Base-by-base conservation (phyloP, 2,329 filamentous ascomycete species). In the Colletotrichum sojae region DNA sequence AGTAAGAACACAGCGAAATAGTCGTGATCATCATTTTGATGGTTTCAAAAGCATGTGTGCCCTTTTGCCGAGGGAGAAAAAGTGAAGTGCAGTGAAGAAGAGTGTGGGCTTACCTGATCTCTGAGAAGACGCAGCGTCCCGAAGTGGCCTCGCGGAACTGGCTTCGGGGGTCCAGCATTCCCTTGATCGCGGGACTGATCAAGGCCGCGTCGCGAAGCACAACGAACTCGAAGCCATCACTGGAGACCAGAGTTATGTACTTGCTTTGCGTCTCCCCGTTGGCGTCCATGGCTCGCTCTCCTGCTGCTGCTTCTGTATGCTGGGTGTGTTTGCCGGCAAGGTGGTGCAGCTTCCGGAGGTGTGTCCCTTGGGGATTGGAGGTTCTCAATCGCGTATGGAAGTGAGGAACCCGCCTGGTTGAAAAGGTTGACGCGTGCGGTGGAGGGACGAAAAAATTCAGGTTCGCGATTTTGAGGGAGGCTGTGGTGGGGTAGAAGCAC, bases 161-260 rank as follows among this genome's bases (percentile, higher is more conserved):
- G 77, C 91, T 91, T 73, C 86, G 85, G 16, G 90, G 88, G 75
- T 94, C 90, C 69, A 95, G 83, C 88, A 94, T 94, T 78, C 89
- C 87, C 81, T 89, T 92, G 81, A 95, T 91, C 67, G 90, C 88
- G 40, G 90, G 90, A 73, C 91, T 92, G 75, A 92, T 84, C 75
- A 89, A 84, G 69, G 92, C 89, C 3, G 92, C 90, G 57, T 92
- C 91, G 62, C 92, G 89, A 63, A 92, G 84, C 59, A 95, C 86
- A 71, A 93, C 89, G 77, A 93, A 95, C 82, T 94, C 92, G 78
- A 90, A 94, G 74, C 89, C 91, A 79, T 95, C 93, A 73, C 85
- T 87, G 0, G 92, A 94, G 49, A 94, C 86, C 60, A 95, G 88
- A 5, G 93, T 95, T 72, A 95, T 88, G 79, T 94, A 95, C 76